These are phyloP conservation scores for Podospora appendiculata DNA, from an alignment of 495 filamentous ascomycete genomes.

Conservation along the genomic window DNA sequence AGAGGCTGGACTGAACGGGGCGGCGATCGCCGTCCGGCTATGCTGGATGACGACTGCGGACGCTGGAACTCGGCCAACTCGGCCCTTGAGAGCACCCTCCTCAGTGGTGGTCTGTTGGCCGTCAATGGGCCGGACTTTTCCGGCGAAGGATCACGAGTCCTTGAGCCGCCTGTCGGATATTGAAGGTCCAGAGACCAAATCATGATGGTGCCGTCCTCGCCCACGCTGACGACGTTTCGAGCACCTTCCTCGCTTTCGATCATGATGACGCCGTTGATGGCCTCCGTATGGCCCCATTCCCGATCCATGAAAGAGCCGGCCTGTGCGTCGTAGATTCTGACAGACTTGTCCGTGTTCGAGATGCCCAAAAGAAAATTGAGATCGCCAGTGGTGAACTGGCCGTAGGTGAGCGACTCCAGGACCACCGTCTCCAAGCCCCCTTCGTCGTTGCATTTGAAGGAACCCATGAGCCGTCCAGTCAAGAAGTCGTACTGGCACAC, in stretches of 20 bases:
- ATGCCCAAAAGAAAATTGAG: constrained; percentile 62
- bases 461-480: constrained; percentile 59
- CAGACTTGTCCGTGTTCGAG: constrained; percentile 90
- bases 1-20: constrained; percentile 38
- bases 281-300: constrained; percentile 91
- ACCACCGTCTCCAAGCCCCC: constrained; percentile 74
- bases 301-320: constrained; percentile 69
- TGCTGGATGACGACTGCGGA: constrained; percentile 47
- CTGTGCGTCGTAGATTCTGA: constrained; percentile 77
- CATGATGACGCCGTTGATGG: constrained; percentile 75
- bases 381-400: constrained; percentile 30
- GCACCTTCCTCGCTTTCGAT: constrained; percentile 49
- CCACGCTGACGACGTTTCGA: constrained; percentile 61
- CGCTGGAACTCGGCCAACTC: constrained; percentile 73
- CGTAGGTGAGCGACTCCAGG: constrained; percentile 64
- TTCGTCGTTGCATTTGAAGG: constrained; percentile 75
- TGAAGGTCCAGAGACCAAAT: constrained; percentile 60
- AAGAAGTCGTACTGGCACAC: constrained; percentile 68
- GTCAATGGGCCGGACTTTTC: constrained; percentile 40
- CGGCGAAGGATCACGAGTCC: constrained; percentile 39
- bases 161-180: constrained; percentile 22
- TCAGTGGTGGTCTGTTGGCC: constrained; percentile 55
- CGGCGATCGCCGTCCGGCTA: constrained; percentile 45
- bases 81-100: constrained; percentile 65
- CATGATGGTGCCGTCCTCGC: constrained; percentile 80